phyloP scores from a whole-genome alignment of 2,329 filamentous ascomycete species.

The Aspergillus persii region DNA sequence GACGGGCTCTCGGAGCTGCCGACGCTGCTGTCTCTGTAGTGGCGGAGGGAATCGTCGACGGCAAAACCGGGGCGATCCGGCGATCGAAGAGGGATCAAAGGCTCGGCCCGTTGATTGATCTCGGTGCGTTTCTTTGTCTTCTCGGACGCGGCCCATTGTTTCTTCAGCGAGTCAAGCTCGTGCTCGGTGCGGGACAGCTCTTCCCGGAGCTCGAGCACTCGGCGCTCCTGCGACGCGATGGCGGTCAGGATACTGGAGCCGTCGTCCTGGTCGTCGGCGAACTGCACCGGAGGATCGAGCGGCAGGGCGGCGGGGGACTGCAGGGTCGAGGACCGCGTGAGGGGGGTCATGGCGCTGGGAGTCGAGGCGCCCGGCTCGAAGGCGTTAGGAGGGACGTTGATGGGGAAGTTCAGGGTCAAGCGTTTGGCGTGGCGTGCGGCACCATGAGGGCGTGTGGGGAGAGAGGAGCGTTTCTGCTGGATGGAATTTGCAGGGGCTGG shows the following conservation, averaged over 20 bases:
- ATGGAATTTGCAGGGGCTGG: constrained; percentile 16
- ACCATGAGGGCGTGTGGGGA: constrained; percentile 33
- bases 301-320: constrained; percentile 30
- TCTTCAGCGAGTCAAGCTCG: constrained; percentile 74
- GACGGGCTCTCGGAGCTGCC: constrained; percentile 26
- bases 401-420: constrained; percentile 48
- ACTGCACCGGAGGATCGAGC: constrained; percentile 24
- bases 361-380: constrained; percentile 27
- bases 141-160: constrained; percentile 77
- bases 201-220: constrained; percentile 85
- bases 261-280: constrained; percentile 43
- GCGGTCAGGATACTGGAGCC: constrained; percentile 75
- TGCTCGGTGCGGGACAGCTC: constrained; percentile 80
- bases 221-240: constrained; percentile 86
- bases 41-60: constrained; percentile 15
- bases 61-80: constrained; percentile 18
- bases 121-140: constrained; percentile 72
- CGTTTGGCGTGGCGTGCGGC: constrained; percentile 45
- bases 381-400: constrained; percentile 35
- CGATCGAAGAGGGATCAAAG: constrained; percentile 55
- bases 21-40: constrained; percentile 28
- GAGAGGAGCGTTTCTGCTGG: constrained; percentile 32
- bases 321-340: constrained; percentile 31
- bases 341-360: constrained; percentile 33
- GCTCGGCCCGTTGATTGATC: constrained; percentile 58